Conservation (phyloP, 225 moss, liverwort and hornwort species). For the Marchantia polymorpha region DNA sequence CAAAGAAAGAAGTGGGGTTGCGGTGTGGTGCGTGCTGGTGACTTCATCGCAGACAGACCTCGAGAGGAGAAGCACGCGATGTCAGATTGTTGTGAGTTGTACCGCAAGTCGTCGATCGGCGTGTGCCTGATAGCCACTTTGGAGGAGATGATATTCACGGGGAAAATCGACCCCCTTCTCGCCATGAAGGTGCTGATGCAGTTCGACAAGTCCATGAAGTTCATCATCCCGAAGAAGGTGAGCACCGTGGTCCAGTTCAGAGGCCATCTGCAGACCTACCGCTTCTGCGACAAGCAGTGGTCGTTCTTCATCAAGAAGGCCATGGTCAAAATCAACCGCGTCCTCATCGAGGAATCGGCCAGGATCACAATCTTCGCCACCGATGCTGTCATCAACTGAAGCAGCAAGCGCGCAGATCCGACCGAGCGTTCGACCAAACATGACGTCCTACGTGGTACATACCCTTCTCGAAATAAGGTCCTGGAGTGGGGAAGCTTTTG, state of each 20-base stretch:
- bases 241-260: not conserved
- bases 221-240: not conserved
- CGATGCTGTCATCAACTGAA: too few relatives aligned
- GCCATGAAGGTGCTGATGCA: constrained; percentile 11
- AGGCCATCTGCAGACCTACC: not conserved
- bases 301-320: not conserved
- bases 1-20: too few relatives aligned
- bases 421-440: too few relatives aligned
- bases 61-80: too few relatives aligned
- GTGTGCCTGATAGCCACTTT: not conserved
- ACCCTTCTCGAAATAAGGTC: too few relatives aligned
- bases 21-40: too few relatives aligned
- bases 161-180: not conserved
- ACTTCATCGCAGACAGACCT: too few relatives aligned
- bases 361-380: too few relatives aligned
- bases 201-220: constrained; percentile 10
- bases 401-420: too few relatives aligned
- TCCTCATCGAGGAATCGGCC: too few relatives aligned
- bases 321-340: not conserved
- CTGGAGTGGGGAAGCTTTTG: too few relatives aligned
- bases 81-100: not conserved
- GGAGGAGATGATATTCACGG: not conserved
- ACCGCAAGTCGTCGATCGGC: not conserved
- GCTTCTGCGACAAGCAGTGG: constrained; percentile 1
- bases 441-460: too few relatives aligned